A percentile compares a stretch with the other conserved stretches of the same genome.
Conservation (phyloP, 2,329 filamentous ascomycete genomes). For the Cryphonectria naterciae region DNA sequence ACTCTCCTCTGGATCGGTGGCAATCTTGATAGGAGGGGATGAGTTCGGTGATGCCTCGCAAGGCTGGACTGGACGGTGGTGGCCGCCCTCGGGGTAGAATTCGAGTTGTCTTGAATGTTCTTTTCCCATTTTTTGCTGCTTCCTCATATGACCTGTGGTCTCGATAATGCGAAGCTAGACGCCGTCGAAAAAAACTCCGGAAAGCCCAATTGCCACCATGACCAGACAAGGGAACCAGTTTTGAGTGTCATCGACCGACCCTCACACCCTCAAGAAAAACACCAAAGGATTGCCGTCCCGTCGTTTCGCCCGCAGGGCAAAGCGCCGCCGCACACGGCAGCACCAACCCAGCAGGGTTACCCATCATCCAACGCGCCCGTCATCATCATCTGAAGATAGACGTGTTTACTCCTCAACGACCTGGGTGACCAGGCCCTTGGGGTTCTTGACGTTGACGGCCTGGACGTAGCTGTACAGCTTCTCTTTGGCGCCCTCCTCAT, state of each 20-base stretch:
- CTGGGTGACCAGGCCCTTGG: constrained; percentile 94
- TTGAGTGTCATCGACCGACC: constrained; percentile 34
- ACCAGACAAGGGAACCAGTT: constrained; percentile 38
- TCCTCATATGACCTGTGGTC: constrained; percentile 41
- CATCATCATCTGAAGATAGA: constrained; percentile 4
- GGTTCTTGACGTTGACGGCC: constrained; percentile 99
- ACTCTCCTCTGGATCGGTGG: background rate
- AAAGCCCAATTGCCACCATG: constrained; percentile 48
- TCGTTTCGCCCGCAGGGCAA: constrained; percentile 12
- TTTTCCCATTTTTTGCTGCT: constrained; percentile 29
- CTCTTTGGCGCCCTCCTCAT: constrained; percentile 99
- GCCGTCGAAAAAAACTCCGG: constrained; percentile 47
- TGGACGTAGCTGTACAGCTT: constrained; percentile 99
- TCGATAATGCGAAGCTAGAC: constrained; percentile 48
- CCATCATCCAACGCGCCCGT: constrained; percentile 31
- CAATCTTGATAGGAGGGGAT: background rate
- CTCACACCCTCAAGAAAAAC: constrained; percentile 26
- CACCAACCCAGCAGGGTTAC: constrained; percentile 8
- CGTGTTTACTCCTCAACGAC: constrained; percentile 69
- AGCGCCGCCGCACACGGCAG: background rate
- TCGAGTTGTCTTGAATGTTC: constrained; percentile 26
- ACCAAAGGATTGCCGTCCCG: constrained; percentile 22
- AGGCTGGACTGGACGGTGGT: background rate
- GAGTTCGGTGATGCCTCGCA: background rate
- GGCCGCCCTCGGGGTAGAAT: background rate